Evolutionary conservation across 2,329 filamentous ascomycete genomes (phyloP).

Genomic region (Penicillium digitatum): DNA sequence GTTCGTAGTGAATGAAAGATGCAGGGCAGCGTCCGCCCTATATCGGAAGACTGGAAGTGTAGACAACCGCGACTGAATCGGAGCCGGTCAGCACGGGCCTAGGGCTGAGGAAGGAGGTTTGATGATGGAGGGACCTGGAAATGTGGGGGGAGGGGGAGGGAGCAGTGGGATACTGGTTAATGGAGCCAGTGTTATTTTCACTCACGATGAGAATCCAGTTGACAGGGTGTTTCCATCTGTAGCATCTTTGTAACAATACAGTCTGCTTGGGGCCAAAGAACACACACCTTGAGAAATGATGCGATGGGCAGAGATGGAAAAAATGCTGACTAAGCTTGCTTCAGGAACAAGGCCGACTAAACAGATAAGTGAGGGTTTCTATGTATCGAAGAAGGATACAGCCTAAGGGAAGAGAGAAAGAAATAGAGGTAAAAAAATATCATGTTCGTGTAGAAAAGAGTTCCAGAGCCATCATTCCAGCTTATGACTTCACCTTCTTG

Average conservation of each 20-base stretch:
- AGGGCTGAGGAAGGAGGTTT: conserved; percentile 28
- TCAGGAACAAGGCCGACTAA: not conserved
- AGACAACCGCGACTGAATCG: conserved; percentile 31
- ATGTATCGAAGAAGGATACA: conserved; percentile 2
- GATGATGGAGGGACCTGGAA: conserved; percentile 28
- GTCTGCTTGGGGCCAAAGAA: conserved; percentile 2
- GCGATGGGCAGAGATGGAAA: conserved; percentile 4
- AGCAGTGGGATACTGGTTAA: conserved; percentile 3
- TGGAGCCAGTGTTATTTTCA: conserved; percentile 6
- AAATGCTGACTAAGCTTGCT: conserved; percentile 4
- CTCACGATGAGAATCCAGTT: conserved; percentile 30
- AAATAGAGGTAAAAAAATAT: not conserved
- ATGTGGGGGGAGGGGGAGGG: conserved; percentile 26
- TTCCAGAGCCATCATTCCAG: not conserved
- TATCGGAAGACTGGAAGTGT: conserved; percentile 27
- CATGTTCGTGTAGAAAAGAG: not conserved
- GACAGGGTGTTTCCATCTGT: conserved; percentile 23
- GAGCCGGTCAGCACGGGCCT: conserved; percentile 22
- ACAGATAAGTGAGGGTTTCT: conserved; percentile 1
- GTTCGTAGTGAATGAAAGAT: conserved; percentile 8
- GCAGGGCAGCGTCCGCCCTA: conserved; percentile 25
- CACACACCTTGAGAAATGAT: conserved; percentile 3
- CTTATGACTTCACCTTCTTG: conserved; percentile 31
- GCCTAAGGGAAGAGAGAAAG: not conserved
- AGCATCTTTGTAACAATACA: conserved; percentile 30